Conservation (phyloP, 495 filamentous ascomycete genomes). For the Penicillium cataractarum region DNA sequence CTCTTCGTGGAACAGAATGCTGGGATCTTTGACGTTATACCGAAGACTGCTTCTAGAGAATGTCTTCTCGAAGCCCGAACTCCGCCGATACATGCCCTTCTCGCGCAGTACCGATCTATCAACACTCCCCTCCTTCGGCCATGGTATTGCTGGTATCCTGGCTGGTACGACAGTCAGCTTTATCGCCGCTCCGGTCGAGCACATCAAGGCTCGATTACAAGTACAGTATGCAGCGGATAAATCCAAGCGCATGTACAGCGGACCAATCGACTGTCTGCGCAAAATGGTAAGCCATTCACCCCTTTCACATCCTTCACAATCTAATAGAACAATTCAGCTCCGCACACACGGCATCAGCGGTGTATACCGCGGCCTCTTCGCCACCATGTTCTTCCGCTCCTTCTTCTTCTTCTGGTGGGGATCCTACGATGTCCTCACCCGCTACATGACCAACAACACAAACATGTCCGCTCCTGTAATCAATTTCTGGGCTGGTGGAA, state of each 20-base stretch:
- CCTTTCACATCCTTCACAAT: background rate
- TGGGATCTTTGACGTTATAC: slow-evolving; percentile 89
- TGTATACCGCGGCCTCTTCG: slow-evolving; percentile 79
- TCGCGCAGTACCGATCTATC: slow-evolving; percentile 33
- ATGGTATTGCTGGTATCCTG: slow-evolving; percentile 83
- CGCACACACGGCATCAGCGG: slow-evolving; percentile 72
- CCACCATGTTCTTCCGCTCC: slow-evolving; percentile 84
- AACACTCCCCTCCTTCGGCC: slow-evolving; percentile 75
- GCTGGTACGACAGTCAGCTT: slow-evolving; percentile 90
- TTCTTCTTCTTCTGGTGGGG: slow-evolving; percentile 99
- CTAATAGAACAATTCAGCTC: slow-evolving; percentile 34
- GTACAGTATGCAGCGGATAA: slow-evolving; percentile 85
- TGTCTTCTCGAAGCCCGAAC: slow-evolving; percentile 66
- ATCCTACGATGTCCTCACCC: slow-evolving; percentile 81
- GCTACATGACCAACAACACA: slow-evolving; percentile 66
- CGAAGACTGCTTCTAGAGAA: slow-evolving; percentile 77
- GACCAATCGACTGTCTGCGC: slow-evolving; percentile 78
- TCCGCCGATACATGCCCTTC: slow-evolving; percentile 43
- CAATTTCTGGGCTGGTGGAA: slow-evolving; percentile 96
- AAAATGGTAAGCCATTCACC: slow-evolving; percentile 60
- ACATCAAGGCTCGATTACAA: slow-evolving; percentile 92
- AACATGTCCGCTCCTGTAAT: slow-evolving; percentile 74
- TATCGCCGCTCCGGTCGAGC: slow-evolving; percentile 91
- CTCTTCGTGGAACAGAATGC: slow-evolving; percentile 60
- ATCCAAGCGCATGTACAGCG: slow-evolving; percentile 73